These are phyloP conservation scores for Haematococcus lacustris DNA, from an alignment of 139 green algal genomes.

Conservation along the genomic window DNA sequence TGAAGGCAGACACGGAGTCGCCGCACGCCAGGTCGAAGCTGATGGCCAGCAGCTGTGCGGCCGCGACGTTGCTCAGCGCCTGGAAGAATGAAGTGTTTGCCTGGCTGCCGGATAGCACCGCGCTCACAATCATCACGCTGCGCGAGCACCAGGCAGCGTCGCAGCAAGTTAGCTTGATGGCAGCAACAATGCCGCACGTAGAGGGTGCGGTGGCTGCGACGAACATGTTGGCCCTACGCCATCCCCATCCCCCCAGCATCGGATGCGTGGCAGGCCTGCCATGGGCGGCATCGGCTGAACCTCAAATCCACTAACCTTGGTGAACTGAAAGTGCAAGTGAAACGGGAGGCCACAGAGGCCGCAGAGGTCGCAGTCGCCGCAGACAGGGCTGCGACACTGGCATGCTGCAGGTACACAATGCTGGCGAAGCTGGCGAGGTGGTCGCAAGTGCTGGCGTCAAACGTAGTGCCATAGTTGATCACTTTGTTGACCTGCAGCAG, in stretches of 20 bases:
- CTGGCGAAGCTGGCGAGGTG: conserved; percentile 1
- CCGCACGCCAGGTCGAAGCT: background rate
- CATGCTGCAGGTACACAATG: conserved; percentile 1
- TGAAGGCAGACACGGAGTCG: background rate
- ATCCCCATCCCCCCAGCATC: background rate
- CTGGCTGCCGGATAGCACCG: background rate
- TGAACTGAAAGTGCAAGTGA: background rate
- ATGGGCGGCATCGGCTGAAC: no score
- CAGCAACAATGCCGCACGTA: no score
- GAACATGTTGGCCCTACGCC: background rate
- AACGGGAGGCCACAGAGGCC: background rate
- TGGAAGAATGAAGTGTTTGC: background rate
- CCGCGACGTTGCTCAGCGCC: background rate
- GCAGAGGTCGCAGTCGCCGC: background rate
- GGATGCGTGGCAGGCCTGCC: background rate
- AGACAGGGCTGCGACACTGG: background rate
- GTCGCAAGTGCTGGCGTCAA: background rate
- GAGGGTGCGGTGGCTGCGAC: background rate
- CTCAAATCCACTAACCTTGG: background rate
- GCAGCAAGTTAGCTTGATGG: background rate
- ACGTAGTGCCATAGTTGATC: background rate
- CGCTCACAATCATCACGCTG: background rate
- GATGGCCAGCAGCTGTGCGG: background rate
- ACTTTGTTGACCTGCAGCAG: background rate
- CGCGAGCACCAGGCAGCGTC: background rate